Conservation (phyloP, 495 filamentous ascomycete species). For the Extremus antarcticus region DNA sequence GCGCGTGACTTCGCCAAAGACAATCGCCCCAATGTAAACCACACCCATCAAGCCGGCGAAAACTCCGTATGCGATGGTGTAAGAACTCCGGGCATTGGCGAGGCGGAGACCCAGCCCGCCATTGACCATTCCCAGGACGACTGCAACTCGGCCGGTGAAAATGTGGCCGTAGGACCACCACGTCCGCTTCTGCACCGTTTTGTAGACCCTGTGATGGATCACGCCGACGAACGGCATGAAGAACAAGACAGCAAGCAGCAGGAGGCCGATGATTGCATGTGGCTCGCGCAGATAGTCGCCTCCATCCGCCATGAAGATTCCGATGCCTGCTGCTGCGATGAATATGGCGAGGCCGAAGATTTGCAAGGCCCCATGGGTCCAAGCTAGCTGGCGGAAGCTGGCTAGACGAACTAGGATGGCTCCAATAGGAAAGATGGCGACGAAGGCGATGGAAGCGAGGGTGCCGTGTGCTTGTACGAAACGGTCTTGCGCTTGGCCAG, state of each 20-base stretch:
- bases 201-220: constrained; percentile 28
- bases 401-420: constrained; percentile 22
- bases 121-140: constrained; percentile 27
- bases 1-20: not conserved
- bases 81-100: constrained; percentile 1
- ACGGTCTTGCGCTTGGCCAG: not conserved
- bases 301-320: constrained; percentile 13
- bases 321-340: constrained; percentile 20
- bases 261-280: constrained; percentile 31
- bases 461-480: constrained; percentile 17
- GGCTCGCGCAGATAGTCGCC: constrained; percentile 14
- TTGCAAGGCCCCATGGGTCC: constrained; percentile 22
- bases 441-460: constrained; percentile 20
- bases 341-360: constrained; percentile 14
- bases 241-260: constrained; percentile 26
- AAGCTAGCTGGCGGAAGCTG: constrained; percentile 6
- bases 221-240: constrained; percentile 29
- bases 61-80: constrained; percentile 14
- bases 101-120: constrained; percentile 23
- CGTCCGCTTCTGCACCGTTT: constrained; percentile 24
- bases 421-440: constrained; percentile 23
- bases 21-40: constrained; percentile 9
- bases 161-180: constrained; percentile 27
- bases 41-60: constrained; percentile 19
- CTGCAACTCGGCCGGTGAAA: constrained; percentile 23